phyloP scores from a whole-genome alignment of 768 basidiomycete genomes.

The Phylloporus arenicola region DNA sequence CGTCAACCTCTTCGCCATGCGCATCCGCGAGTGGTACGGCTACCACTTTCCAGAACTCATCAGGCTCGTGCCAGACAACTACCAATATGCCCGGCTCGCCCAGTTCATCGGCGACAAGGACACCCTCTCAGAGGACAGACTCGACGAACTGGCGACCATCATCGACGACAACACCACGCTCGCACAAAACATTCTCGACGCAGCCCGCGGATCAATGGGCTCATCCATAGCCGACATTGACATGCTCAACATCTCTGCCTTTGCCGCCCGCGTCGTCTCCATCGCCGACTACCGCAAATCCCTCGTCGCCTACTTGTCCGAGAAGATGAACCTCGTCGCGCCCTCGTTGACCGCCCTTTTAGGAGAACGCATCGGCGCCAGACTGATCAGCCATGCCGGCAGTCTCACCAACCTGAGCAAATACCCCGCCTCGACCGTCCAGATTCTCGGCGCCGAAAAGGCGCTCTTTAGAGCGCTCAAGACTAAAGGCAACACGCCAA shows the following conservation, averaged over 20 bases:
- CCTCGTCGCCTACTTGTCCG: slow-evolving; percentile 77
- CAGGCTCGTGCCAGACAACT: slow-evolving; percentile 88
- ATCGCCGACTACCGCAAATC: slow-evolving; percentile 92
- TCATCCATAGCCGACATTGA: slow-evolving; percentile 87
- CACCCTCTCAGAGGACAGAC: slow-evolving; percentile 66
- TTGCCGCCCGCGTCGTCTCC: slow-evolving; percentile 85
- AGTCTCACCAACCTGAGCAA: slow-evolving; percentile 96
- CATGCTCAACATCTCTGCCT: slow-evolving; percentile 91
- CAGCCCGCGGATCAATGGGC: slow-evolving; percentile 92
- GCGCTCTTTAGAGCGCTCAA: slow-evolving; percentile 95
- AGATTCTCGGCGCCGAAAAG: slow-evolving; percentile 97
- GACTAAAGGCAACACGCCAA: slow-evolving; percentile 98
- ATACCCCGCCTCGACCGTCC: slow-evolving; percentile 97
- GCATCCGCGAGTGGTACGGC: slow-evolving; percentile 97
- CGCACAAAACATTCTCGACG: slow-evolving; percentile 93
- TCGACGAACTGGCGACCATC: slow-evolving; percentile 71
- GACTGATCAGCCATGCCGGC: slow-evolving; percentile 93
- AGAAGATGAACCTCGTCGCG: slow-evolving; percentile 98
- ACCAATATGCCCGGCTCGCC: slow-evolving; percentile 83
- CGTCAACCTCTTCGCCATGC: slow-evolving; percentile 98
- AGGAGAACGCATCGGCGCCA: slow-evolving; percentile 87
- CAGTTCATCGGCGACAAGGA: slow-evolving; percentile 91
- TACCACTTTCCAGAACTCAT: slow-evolving; percentile 98
- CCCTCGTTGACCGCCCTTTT: slow-evolving; percentile 88
- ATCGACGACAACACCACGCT: slow-evolving; percentile 79